Evolutionary conservation across 495 filamentous ascomycete genomes (phyloP), one percentile per base, ranked within the genome.

Genomic region (Aspergillus funiculosus): DNA sequence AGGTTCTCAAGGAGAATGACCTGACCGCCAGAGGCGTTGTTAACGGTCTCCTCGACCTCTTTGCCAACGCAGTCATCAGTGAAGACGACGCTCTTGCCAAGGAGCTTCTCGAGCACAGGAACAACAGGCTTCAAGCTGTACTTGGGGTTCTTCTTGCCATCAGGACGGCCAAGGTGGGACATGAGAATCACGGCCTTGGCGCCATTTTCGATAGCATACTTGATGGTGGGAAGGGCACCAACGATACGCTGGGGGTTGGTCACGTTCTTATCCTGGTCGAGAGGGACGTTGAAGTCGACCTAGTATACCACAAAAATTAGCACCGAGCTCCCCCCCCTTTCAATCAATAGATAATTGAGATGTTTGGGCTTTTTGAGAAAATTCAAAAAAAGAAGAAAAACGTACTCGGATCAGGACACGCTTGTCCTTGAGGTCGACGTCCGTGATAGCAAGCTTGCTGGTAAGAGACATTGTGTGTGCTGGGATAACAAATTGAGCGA

Each of bases 251-350:
- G 94, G 67, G 83, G 86, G 78, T 97, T 97, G 64, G 92, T 48
- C 9, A 48, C 29, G 64, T 96, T 78, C n/a, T 91, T 89, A 75
- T 85, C 85, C 50, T 89, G 73, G 62, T 97, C 87, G 63, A 96
- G 87, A 53, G 92, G 92, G 39, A 99, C 92, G 72, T 99, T 99
- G 81, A 99, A 99, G 76, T 99, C 92, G 57, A 99, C 91, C 91
- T 96, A 59, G 18, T 8, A 6, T 21, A 30, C 19, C 1, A 11
- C 10, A 26, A 28, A n/a, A 19, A 37, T 51, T 46, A 55, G 61
- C 34, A 55, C n/a, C n/a, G 24, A 26, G 1, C 10, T n/a, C n/a
- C n/a, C n/a, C n/a, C n/a, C n/a, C n/a, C n/a, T n/a, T n/a, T 32
- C 40, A 43, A 2, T 32, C 6, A 21, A 18, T 6, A 31, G 42